Conservation (phyloP, 2,329 filamentous ascomycete genomes). For the Graphilbum sp. region DNA sequence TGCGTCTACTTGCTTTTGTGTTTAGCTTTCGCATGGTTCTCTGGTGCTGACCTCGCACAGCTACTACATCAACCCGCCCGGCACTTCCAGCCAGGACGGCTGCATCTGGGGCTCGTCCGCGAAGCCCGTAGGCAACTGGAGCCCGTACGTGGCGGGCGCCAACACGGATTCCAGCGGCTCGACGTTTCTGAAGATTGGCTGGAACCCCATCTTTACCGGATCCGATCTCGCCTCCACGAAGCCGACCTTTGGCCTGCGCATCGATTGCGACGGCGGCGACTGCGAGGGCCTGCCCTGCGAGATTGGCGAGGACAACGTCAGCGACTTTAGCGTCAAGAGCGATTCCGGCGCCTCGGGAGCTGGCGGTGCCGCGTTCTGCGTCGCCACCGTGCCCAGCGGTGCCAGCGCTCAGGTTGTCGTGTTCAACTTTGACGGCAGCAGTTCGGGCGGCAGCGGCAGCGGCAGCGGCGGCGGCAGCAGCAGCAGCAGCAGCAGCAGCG, state of each 20-base stretch:
- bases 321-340: slow-evolving; percentile 42
- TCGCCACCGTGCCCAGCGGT: slow-evolving; percentile 57
- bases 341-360: slow-evolving; percentile 39
- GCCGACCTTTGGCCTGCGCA: slow-evolving; percentile 51
- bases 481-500: neutral
- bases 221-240: slow-evolving; percentile 35
- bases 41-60: slow-evolving; percentile 21
- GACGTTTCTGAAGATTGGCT: slow-evolving; percentile 61
- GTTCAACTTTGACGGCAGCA: slow-evolving; percentile 26
- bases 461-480: neutral
- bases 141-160: slow-evolving; percentile 58
- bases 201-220: slow-evolving; percentile 58
- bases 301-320: slow-evolving; percentile 43
- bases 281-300: slow-evolving; percentile 63
- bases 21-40: too few species aligned
- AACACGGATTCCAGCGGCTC: slow-evolving; percentile 49
- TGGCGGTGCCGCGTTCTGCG: slow-evolving; percentile 55
- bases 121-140: slow-evolving; percentile 58
- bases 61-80: slow-evolving; percentile 66
- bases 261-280: slow-evolving; percentile 47
- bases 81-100: slow-evolving; percentile 38
- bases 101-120: slow-evolving; percentile 55
- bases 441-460: neutral
- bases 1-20: too few species aligned
- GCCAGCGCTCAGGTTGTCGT: slow-evolving; percentile 51